These are phyloP conservation scores for Suillus weaverae DNA, from an alignment of 768 basidiomycete genomes.

Conservation along the genomic window DNA sequence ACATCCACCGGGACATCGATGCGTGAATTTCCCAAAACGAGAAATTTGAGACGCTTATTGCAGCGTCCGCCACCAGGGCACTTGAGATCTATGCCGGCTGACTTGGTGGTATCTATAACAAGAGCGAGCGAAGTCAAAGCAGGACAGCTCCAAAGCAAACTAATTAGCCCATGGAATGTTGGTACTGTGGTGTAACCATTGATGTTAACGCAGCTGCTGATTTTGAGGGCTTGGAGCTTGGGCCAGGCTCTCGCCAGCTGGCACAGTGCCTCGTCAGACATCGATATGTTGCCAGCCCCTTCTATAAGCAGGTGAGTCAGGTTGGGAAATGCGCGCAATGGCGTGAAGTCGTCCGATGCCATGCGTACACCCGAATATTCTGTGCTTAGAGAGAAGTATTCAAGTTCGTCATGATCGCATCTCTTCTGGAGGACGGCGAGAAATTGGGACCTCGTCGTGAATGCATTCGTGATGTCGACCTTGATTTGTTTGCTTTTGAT, in stretches of 20 bases:
- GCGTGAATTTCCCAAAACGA: conserved; percentile 25
- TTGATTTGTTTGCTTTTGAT: background rate
- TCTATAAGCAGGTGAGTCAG: conserved; percentile 1
- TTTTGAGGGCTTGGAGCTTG: conserved; percentile 17
- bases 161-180: conserved; percentile 18
- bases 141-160: conserved; percentile 16
- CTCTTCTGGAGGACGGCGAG: background rate
- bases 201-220: conserved; percentile 14
- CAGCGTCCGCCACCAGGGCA: background rate
- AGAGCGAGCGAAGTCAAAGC: conserved; percentile 19
- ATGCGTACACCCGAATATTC: background rate
- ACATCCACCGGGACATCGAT: conserved; percentile 14
- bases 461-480: background rate
- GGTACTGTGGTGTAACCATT: conserved; percentile 14
- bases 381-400: background rate
- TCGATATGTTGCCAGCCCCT: conserved; percentile 12
- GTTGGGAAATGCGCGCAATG: background rate
- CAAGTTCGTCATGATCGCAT: background rate
- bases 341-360: background rate
- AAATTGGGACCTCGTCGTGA: background rate
- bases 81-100: background rate
- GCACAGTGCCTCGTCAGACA: conserved; percentile 19
- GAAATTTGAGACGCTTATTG: background rate
- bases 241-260: conserved; percentile 25
- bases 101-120: conserved; percentile 19